A percentile compares a stretch with the other conserved stretches of the same genome.
Evolutionary conservation across 169 alveolate species (phyloP).

Genomic region (Eimeria falciformis): DNA sequence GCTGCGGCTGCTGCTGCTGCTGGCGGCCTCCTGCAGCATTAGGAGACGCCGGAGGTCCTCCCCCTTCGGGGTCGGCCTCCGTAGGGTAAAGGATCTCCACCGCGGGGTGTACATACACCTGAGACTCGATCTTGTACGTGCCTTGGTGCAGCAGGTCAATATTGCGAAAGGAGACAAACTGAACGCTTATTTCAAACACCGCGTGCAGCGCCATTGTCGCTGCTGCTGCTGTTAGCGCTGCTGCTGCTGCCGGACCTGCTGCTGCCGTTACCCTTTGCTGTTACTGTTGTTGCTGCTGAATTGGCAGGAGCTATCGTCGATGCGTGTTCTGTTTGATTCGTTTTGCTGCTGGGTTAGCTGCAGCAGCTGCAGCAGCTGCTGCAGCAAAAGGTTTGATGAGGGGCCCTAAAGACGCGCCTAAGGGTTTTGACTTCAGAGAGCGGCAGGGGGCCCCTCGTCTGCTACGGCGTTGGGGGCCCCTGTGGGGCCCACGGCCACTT

Average conservation of each 20-base stretch:
- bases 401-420: too few relatives aligned
- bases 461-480: too few relatives aligned
- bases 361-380: not conserved
- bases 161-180: constrained; percentile 89
- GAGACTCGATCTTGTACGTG: constrained; percentile 83
- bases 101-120: constrained; percentile 75
- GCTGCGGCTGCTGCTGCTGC: constrained; percentile 19
- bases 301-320: not conserved
- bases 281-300: not conserved
- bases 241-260: not conserved
- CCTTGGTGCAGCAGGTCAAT: constrained; percentile 93
- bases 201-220: constrained; percentile 73
- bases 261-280: too few relatives aligned
- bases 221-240: not conserved
- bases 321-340: too few relatives aligned
- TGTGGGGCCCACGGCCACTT: too few relatives aligned
- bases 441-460: too few relatives aligned
- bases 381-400: not conserved
- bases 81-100: not conserved
- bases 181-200: constrained; percentile 85
- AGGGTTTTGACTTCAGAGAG: too few relatives aligned
- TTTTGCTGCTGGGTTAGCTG: too few relatives aligned
- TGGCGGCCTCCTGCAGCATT: not conserved
- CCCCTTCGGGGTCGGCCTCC: not conserved
- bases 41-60: not conserved